Percentiles rank a stretch among this genome's conserved stretches.
These are phyloP conservation scores for Musa balbisiana DNA, from an alignment of 202 grass and related monocot species.

Conservation along the genomic window DNA sequence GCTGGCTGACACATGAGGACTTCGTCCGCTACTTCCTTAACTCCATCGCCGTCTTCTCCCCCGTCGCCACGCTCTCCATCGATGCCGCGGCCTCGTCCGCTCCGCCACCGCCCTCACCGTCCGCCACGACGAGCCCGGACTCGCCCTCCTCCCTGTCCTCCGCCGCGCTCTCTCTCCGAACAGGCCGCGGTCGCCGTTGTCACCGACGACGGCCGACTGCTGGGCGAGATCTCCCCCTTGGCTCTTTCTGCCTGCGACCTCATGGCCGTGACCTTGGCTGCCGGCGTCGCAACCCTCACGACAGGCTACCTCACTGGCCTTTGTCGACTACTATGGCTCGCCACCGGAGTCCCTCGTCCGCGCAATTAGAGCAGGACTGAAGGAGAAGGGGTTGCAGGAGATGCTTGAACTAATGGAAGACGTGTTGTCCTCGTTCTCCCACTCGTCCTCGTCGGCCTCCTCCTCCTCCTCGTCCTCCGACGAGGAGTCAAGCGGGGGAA, in stretches of 20 bases:
- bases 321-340: conserved; percentile 56
- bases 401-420: conserved; percentile 62
- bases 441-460: conserved; percentile 25
- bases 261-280: conserved; percentile 32
- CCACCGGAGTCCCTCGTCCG: conserved; percentile 44
- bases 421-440: conserved; percentile 21
- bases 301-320: conserved; percentile 59
- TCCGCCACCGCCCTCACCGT: conserved; percentile 39
- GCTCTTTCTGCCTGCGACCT: conserved; percentile 41
- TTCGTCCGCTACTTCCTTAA: conserved; percentile 84
- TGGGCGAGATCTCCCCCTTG: conserved; percentile 51
- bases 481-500: conserved; percentile 46
- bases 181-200: conserved; percentile 56
- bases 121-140: conserved; percentile 44
- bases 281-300: conserved; percentile 60
- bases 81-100: conserved; percentile 57
- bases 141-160: conserved; percentile 53
- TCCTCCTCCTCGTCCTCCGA: conserved; percentile 2
- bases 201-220: conserved; percentile 39
- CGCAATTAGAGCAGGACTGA: conserved; percentile 45
- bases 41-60: conserved; percentile 61
- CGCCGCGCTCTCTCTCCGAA: conserved; percentile 33
- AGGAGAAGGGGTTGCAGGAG: conserved; percentile 41
- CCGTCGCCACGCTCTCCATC: conserved; percentile 50
- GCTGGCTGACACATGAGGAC: conserved; percentile 79